Percentiles rank a stretch among this genome's conserved stretches.
Conservation (phyloP, 2,329 filamentous ascomycete genomes). For the Pseudogymnoascus sp. region DNA sequence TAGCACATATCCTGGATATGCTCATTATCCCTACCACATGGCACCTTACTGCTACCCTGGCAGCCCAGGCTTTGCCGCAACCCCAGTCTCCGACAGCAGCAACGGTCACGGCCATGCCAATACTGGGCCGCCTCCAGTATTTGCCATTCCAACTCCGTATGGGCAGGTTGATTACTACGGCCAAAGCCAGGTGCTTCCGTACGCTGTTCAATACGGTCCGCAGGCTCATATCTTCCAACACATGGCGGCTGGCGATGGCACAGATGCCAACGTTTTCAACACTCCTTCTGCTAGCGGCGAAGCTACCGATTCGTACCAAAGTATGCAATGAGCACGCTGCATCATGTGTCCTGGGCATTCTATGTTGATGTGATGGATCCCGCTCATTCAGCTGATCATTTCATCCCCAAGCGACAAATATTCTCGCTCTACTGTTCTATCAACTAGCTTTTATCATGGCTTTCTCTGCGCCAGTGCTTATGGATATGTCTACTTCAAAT, state of each 20-base stretch:
- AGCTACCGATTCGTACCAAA: not conserved
- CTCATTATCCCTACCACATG: not conserved
- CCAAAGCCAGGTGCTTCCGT: not conserved
- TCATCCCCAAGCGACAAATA: not conserved
- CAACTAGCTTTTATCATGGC: not conserved
- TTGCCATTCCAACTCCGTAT: conserved; percentile 1
- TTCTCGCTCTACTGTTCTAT: not conserved
- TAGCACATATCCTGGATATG: not conserved
- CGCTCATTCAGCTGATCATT: not conserved
- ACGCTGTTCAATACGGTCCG: not conserved
- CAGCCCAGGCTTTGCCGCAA: not conserved
- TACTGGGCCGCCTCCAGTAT: not conserved
- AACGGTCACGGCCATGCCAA: not conserved
- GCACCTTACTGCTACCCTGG: not conserved
- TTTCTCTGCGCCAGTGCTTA: not conserved
- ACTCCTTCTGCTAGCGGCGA: not conserved
- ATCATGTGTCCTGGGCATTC: not conserved
- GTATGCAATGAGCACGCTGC: not conserved
- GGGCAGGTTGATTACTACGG: not conserved
- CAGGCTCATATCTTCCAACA: conserved; percentile 2
- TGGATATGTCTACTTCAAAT: not conserved
- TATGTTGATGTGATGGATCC: not conserved
- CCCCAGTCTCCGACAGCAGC: not conserved
- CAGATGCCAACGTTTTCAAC: not conserved
- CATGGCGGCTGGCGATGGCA: not conserved